Evolutionary conservation across 805 yeast species (phyloP).

Genomic region (Metschnikowia lunata): DNA sequence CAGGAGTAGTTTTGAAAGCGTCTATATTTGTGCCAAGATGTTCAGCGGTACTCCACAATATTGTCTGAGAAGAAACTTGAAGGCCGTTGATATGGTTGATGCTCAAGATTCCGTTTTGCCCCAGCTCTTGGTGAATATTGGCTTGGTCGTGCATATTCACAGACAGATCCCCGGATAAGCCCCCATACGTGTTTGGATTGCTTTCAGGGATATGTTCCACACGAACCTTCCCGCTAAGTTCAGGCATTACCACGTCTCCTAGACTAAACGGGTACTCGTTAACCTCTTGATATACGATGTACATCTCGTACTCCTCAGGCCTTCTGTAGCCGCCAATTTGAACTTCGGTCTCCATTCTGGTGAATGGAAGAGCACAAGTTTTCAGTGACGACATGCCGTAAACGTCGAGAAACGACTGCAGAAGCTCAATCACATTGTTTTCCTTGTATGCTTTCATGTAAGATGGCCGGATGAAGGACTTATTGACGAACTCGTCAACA

Average conservation of each 20-base stretch:
- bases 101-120: slow-evolving; percentile 19
- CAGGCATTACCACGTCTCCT: slow-evolving; percentile 37
- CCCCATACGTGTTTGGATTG: slow-evolving; percentile 37
- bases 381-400: slow-evolving; percentile 26
- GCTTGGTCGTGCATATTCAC: not conserved
- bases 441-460: slow-evolving; percentile 18
- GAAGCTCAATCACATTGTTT: slow-evolving; percentile 27
- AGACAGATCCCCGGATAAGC: slow-evolving; percentile 1
- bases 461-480: slow-evolving; percentile 41
- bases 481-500: slow-evolving; percentile 37
- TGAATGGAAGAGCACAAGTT: slow-evolving; percentile 24
- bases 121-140: not conserved
- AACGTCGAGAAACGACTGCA: slow-evolving; percentile 22
- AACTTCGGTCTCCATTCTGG: slow-evolving; percentile 24
- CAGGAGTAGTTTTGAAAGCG: slow-evolving; percentile 16
- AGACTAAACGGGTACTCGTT: slow-evolving; percentile 4
- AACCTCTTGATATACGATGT: slow-evolving; percentile 12
- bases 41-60: slow-evolving; percentile 29
- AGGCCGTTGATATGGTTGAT: slow-evolving; percentile 33
- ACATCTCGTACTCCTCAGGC: slow-evolving; percentile 23
- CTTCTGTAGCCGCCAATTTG: slow-evolving; percentile 27
- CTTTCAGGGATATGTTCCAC: slow-evolving; percentile 45
- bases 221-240: slow-evolving; percentile 39
- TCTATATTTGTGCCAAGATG: slow-evolving; percentile 15
- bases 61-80: slow-evolving; percentile 17